phyloP scores from a whole-genome alignment of 371 early-diverging fungal genomes.

The Parasitella parasitica region DNA sequence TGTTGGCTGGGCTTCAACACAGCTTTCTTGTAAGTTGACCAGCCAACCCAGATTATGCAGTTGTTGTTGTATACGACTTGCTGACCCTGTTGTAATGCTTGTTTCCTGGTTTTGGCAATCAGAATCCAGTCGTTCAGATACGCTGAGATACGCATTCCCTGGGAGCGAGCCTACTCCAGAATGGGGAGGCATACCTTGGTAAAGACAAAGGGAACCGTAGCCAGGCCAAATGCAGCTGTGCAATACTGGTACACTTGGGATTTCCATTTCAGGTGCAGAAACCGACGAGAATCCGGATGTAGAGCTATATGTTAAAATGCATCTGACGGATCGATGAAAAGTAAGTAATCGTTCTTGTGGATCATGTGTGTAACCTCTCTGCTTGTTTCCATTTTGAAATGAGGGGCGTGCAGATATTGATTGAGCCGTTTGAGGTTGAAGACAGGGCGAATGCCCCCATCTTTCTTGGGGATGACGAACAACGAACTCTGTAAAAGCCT shows the following conservation, averaged over 20 bases:
- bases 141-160: background rate
- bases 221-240: constrained; percentile 47
- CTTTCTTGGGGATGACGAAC: constrained; percentile 32
- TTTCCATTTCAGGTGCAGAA: constrained; percentile 47
- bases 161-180: constrained; percentile 23
- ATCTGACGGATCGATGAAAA: constrained; percentile 31
- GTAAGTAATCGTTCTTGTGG: constrained; percentile 24
- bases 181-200: constrained; percentile 34
- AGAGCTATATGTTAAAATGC: constrained; percentile 30
- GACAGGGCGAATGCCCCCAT: constrained; percentile 22
- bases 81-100: too few species aligned
- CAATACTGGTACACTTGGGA: constrained; percentile 47
- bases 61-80: background rate
- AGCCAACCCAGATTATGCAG: constrained; percentile 2
- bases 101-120: background rate
- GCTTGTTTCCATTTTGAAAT: constrained; percentile 38
- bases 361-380: constrained; percentile 18
- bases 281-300: constrained; percentile 18
- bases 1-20: constrained; percentile 4
- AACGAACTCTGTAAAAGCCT: background rate
- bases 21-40: constrained; percentile 8
- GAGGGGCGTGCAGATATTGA: constrained; percentile 6
- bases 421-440: constrained; percentile 26
- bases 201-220: constrained; percentile 42
- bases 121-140: constrained; percentile 11